A percentile compares a stretch with the other conserved stretches of the same genome.
Conservation (phyloP, 768 basidiomycete genomes). For the Boletellus ananas region DNA sequence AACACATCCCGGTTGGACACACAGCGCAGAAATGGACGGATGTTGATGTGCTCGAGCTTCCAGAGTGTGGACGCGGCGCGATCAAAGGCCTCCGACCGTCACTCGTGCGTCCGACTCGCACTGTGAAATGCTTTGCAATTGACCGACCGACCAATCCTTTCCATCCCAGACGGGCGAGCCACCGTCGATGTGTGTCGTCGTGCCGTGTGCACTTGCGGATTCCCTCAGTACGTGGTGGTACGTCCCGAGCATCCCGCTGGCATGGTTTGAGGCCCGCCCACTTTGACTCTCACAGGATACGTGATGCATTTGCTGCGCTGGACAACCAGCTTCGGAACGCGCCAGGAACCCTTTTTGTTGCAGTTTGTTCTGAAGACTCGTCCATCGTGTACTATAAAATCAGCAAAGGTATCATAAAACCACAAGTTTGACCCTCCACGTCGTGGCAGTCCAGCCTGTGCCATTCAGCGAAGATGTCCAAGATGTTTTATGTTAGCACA, state of each 20-base stretch:
- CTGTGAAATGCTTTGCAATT: neutral
- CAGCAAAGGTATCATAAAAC: slow-evolving; percentile 73
- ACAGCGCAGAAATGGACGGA: slow-evolving; percentile 72
- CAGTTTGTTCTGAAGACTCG: slow-evolving; percentile 72
- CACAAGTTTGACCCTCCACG: slow-evolving; percentile 40
- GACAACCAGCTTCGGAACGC: slow-evolving; percentile 14
- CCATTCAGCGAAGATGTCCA: neutral
- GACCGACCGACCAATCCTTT: neutral
- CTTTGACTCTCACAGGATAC: slow-evolving; percentile 41
- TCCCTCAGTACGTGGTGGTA: slow-evolving; percentile 62
- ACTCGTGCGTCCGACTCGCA: slow-evolving; percentile 34
- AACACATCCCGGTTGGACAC: neutral
- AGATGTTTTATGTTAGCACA: slow-evolving; percentile 2
- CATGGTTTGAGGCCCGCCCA: neutral
- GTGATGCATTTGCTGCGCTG: slow-evolving; percentile 52
- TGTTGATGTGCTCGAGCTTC: slow-evolving; percentile 59
- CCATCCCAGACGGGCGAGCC: slow-evolving; percentile 37
- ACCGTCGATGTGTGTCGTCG: slow-evolving; percentile 36
- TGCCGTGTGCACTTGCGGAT: slow-evolving; percentile 69
- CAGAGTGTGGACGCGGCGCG: slow-evolving; percentile 48
- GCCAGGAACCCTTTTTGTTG: slow-evolving; percentile 56
- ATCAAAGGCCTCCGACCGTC: slow-evolving; percentile 56
- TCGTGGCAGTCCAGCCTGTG: no score
- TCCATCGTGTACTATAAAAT: slow-evolving; percentile 85
- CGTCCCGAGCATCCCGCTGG: slow-evolving; percentile 8